Conservation (phyloP, 208 protist genomes). For the Trypanosoma caninum region DNA sequence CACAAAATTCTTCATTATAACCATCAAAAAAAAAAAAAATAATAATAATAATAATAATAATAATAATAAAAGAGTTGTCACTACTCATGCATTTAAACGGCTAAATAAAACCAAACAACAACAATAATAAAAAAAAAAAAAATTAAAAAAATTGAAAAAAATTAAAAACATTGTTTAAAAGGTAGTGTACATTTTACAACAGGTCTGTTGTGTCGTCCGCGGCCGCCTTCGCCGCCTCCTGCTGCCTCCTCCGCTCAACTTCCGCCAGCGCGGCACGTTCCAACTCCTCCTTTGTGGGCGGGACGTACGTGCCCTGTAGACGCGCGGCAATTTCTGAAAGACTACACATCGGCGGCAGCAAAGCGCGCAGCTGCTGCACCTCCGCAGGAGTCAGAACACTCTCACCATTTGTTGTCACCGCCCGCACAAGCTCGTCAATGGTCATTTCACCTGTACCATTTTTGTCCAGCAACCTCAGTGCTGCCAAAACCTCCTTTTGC, state of each 20-base stretch:
- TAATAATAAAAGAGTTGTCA: no score
- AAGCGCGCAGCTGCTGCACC: conserved; percentile 53
- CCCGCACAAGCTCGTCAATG: conserved; percentile 47
- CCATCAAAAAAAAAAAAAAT: conserved; percentile 11
- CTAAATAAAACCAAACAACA: no score
- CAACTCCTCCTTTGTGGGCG: conserved; percentile 73
- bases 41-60: not conserved
- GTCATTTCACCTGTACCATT: conserved; percentile 33
- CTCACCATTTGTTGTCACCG: conserved; percentile 78
- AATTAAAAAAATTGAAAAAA: conserved; percentile 4
- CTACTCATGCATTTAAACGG: no score
- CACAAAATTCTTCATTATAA: not conserved
- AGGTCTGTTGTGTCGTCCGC: conserved; percentile 20
- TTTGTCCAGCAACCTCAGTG: conserved; percentile 55
- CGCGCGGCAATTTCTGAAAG: conserved; percentile 68
- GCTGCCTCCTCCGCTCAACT: conserved; percentile 37
- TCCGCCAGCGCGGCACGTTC: conserved; percentile 42
- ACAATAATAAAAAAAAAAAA: conserved; percentile 2
- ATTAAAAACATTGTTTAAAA: conserved; percentile 16
- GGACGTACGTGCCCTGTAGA: conserved; percentile 82
- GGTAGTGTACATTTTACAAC: conserved; percentile 20
- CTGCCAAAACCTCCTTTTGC: conserved; percentile 54
- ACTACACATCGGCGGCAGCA: conserved; percentile 42
- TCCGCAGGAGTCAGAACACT: conserved; percentile 77
- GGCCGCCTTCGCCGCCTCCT: conserved; percentile 37